Conservation (phyloP, 2,329 filamentous ascomycete species). For the Phialophora expanda region DNA sequence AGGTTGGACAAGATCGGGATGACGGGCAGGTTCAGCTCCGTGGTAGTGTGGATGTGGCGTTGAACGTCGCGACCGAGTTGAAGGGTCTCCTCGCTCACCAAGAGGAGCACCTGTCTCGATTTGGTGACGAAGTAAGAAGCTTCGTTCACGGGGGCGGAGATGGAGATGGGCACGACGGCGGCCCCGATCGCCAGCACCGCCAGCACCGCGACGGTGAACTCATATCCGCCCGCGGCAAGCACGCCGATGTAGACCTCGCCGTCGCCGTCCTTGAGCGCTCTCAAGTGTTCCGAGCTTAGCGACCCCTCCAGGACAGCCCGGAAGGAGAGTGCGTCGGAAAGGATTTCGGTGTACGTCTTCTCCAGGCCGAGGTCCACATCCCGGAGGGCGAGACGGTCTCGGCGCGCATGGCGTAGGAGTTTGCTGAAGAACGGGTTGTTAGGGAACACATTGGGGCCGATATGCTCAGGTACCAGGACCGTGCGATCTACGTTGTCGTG, state of each 20-base stretch:
- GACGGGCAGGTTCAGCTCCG: slow-evolving; percentile 33
- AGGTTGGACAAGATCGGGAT: slow-evolving; percentile 35
- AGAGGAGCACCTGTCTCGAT: not conserved
- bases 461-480: not conserved
- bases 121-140: not conserved
- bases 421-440: slow-evolving; percentile 13
- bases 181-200: slow-evolving; percentile 55
- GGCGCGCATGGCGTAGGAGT: slow-evolving; percentile 13
- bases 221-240: slow-evolving; percentile 50
- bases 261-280: not conserved
- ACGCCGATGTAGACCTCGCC: slow-evolving; percentile 17
- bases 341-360: slow-evolving; percentile 1
- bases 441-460: slow-evolving; percentile 4
- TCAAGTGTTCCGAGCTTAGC: not conserved
- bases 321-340: not conserved
- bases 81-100: not conserved
- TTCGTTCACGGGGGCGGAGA: not conserved
- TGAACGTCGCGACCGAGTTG: not conserved
- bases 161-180: slow-evolving; percentile 52
- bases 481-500: slow-evolving; percentile 6
- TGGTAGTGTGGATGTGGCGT: not conserved
- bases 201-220: slow-evolving; percentile 55
- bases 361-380: slow-evolving; percentile 10
- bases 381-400: slow-evolving; percentile 3
- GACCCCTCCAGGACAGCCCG: not conserved